These are phyloP conservation scores for Aspergillus baeticus DNA, from an alignment of 495 filamentous ascomycete species.

Conservation along the genomic window DNA sequence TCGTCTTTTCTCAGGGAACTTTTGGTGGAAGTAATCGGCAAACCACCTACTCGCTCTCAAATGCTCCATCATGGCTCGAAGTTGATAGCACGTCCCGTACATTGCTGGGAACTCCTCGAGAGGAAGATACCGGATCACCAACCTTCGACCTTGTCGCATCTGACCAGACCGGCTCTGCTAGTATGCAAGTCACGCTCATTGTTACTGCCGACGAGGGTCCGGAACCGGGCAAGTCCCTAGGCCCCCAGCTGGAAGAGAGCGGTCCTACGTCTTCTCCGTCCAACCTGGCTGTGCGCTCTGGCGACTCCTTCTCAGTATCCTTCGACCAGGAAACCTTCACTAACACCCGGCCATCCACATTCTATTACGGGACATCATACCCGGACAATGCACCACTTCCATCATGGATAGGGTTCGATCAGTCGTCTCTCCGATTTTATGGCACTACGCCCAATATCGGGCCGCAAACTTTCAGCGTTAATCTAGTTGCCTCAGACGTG, in stretches of 20 bases:
- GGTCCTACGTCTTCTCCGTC: constrained; percentile 47
- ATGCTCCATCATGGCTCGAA: constrained; percentile 67
- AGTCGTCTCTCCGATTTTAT: constrained; percentile 61
- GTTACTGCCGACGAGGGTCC: constrained; percentile 57
- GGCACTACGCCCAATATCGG: constrained; percentile 71
- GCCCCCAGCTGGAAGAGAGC: constrained; percentile 45
- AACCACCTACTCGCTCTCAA: constrained; percentile 61
- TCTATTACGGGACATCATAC: constrained; percentile 74
- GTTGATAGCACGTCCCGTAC: constrained; percentile 61
- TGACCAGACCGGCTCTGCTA: constrained; percentile 55
- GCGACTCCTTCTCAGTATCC: constrained; percentile 40
- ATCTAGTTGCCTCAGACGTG: constrained; percentile 78
- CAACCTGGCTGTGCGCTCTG: constrained; percentile 45
- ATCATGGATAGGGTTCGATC: constrained; percentile 81
- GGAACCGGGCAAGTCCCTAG: constrained; percentile 42
- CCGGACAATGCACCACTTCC: constrained; percentile 78
- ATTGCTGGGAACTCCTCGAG: constrained; percentile 62
- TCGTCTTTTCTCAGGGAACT: constrained; percentile 66
- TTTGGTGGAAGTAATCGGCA: constrained; percentile 54
- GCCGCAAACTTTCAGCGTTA: constrained; percentile 70
- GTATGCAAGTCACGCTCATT: constrained; percentile 59
- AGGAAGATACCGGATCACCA: constrained; percentile 53
- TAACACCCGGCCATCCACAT: constrained; percentile 44
- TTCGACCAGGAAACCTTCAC: constrained; percentile 51
- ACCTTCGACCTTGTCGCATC: constrained; percentile 60